Evolutionary conservation across 1,284 basidiomycete genomes (phyloP).

Genomic region (Cryptococcus jaspeensis): DNA sequence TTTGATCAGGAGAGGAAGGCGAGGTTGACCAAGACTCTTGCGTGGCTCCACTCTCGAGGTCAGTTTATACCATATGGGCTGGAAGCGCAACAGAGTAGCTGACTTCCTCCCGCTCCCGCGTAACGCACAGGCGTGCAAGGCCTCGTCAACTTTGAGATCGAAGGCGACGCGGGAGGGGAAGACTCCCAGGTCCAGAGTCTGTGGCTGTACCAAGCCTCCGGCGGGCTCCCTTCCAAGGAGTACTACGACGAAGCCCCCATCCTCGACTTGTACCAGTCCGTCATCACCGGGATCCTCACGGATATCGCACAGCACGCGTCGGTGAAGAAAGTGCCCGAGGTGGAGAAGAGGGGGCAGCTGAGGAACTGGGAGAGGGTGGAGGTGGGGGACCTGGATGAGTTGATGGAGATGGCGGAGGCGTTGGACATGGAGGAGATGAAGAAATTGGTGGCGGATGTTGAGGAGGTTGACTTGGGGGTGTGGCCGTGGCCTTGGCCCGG

Average conservation of each 20-base stretch:
- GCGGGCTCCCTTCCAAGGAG: conserved; percentile 91
- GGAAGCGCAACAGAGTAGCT: not conserved
- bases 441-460: no score
- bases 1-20: conserved; percentile 55
- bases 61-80: conserved; percentile 19
- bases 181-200: conserved; percentile 84
- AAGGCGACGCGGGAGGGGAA: conserved; percentile 79
- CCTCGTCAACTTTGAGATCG: conserved; percentile 74
- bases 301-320: conserved; percentile 54
- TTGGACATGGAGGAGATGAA: no score
- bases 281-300: conserved; percentile 67
- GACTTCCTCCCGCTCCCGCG: conserved; percentile 5
- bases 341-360: conserved; percentile 9
- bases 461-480: conserved; percentile 17
- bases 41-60: conserved; percentile 84
- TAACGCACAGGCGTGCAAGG: conserved; percentile 64
- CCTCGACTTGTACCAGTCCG: conserved; percentile 66
- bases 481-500: conserved; percentile 79
- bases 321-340: not conserved
- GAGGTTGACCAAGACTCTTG: conserved; percentile 68
- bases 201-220: conserved; percentile 77
- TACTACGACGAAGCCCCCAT: conserved; percentile 83
- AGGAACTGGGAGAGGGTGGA: conserved; percentile 1
- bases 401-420: conserved; percentile 23
- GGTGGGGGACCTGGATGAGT: conserved; percentile 16